Base-by-base conservation (phyloP, 2,329 filamentous ascomycete species). In the Ophiocordyceps sinensis region DNA sequence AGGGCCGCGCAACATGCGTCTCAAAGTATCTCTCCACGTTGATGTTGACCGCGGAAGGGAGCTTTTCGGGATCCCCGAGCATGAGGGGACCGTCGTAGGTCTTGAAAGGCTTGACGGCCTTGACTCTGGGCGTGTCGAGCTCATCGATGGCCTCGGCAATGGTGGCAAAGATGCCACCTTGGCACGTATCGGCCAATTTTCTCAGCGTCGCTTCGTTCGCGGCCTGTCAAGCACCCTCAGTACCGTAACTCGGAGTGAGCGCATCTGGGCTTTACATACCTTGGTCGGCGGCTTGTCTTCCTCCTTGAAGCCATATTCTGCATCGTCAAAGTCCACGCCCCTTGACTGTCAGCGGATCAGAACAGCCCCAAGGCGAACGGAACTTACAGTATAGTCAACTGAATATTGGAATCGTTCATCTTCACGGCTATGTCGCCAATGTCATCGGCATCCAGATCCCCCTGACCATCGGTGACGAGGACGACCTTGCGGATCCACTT, bases 261-360 rank as follows among this genome's bases (percentile, higher is more conserved):
- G 29, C 11, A 19, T 13, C 9, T 1, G 8, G 26, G 10, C 11
- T n/a, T n/a, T 5, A 14, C 8, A n/a, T 42, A 81, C 79, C 70
- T 96, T 96, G 40, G 60, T 57, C 0, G 58, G 49, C 15, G 79
- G 65, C 57, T 98, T 98, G 48, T 83, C 75, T 58, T 95, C 87
- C 62, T 96, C 89, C 58, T 94, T 94, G 56, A 85, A 84, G 35
- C 88, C 88, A 54, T 82, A 94, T 2, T 94, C 87, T 1, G 76
- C 57, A 57, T 95, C 87, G 55, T 98, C 87, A 59, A 98, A 96
- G 57, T 98, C 91, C 15, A 94, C 76, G 13, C 91, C 91, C 41
- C 82, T 88, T 35, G 13, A 9, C 30, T 36, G 41, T 58, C 44
- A 58, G 51, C 38, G 28, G 3, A 19, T 34, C 4, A 7, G 14